Evolutionary conservation across 306 rosid species (phyloP).

Genomic region (Trichosanthes truncata): DNA sequence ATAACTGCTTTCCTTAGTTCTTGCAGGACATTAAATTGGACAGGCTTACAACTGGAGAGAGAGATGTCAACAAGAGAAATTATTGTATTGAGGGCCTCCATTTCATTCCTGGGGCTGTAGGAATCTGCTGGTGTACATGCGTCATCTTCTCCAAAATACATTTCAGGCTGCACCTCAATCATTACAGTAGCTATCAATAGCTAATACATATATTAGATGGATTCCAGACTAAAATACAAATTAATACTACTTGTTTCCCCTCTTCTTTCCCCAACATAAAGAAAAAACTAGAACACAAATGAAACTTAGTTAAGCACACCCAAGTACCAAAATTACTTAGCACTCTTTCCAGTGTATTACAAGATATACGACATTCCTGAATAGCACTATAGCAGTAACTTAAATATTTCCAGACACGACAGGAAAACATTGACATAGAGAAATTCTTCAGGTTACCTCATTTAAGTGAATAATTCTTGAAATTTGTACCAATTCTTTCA

Average conservation of each 20-base stretch:
- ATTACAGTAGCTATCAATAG: conserved; percentile 16
- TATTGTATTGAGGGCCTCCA: conserved; percentile 57
- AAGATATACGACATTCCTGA: neutral
- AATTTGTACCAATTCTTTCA: conserved; percentile 47
- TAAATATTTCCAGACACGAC: conserved; percentile 4
- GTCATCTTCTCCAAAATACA: conserved; percentile 67
- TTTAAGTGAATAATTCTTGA: conserved; percentile 56
- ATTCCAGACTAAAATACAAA: neutral
- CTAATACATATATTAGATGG: conserved; percentile 5
- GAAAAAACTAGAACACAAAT: conserved; percentile 2
- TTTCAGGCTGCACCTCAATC: conserved; percentile 55
- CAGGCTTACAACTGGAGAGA: conserved; percentile 29
- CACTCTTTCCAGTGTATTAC: neutral
- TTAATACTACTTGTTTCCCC: neutral
- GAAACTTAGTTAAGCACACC: neutral
- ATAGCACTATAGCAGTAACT: conserved; percentile 7
- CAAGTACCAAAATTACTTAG: neutral
- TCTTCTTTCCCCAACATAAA: neutral
- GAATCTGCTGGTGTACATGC: conserved; percentile 25
- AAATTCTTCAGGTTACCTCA: conserved; percentile 49
- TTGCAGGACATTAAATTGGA: conserved; percentile 30
- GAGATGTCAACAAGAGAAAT: conserved; percentile 40
- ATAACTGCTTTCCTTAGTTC: conserved; percentile 26
- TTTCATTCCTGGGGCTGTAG: conserved; percentile 75
- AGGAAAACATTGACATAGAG: conserved; percentile 11